Evolutionary conservation across 176 grass and related monocot species (phyloP), one percentile per base, ranked within the genome.

Genomic region (Poa pratensis): DNA sequence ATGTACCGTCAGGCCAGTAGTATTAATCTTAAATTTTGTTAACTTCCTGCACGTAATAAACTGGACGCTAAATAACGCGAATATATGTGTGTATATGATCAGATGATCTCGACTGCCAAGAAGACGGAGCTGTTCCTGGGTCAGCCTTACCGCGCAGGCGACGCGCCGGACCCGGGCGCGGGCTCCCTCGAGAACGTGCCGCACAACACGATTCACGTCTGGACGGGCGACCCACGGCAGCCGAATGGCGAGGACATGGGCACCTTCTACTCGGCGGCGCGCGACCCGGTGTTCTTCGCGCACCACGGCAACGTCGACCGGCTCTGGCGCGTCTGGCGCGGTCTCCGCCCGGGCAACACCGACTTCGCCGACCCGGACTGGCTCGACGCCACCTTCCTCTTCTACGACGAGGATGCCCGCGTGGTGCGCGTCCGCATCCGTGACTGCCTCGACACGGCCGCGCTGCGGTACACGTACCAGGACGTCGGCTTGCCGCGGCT

Each of bases 401-500:
- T 96, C 91, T 91, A 96, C 80, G 91, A 96, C 80, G 91, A 96
- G 89, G 88, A 96, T 4, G 89, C 86, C 1, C 89, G 90, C 78
- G 63, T 69, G 13, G 94, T 96, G 34, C 83, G 88, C 58, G 89
- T 83, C 22, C 81, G 87, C 60, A 50, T 91, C 32, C 92, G 84
- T 18, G 91, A 93, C 85, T 82, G 84, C 49, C 62, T 96, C 37
- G 78, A 88, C 62, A 11, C 66, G 3, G 68, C 84, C 59, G 67
- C 67, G 3, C 43, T 93, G 39, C 76, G 89, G n/a, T 94, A 85
- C 80, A 61, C 88, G 7, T 92, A 90, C 85, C 90, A 94, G 77
- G 92, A 94, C 82, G 88, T 92, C 43, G 77, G 23, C 40, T 87
- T 90, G 15, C 92, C 92, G 45, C 94, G 92, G 90, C 42, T 87